A percentile compares a stretch with the other conserved stretches of the same genome.
phyloP scores from a whole-genome alignment of 1,139 yeast genomes.

The Candida glucosophila region DNA sequence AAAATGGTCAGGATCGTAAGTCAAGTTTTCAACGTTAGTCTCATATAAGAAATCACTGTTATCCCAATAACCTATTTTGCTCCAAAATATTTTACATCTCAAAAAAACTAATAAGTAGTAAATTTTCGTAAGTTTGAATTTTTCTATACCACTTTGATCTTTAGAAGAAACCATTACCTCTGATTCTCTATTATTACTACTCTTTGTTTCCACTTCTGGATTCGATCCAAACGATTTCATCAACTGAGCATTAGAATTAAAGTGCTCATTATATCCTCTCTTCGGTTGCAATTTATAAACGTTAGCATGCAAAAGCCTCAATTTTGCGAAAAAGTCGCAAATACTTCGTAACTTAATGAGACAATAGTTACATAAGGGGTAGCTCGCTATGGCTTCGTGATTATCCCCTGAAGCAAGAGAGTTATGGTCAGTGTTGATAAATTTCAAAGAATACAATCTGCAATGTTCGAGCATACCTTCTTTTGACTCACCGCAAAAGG shows the following conservation, averaged over 20 bases:
- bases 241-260: slow-evolving; percentile 13
- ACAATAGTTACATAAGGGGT: slow-evolving; percentile 83
- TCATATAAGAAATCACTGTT: slow-evolving; percentile 24
- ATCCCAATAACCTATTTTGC: slow-evolving; percentile 70
- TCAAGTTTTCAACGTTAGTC: slow-evolving; percentile 20
- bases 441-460: slow-evolving; percentile 61
- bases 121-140: slow-evolving; percentile 17
- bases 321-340: slow-evolving; percentile 69
- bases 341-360: slow-evolving; percentile 68
- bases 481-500: slow-evolving; percentile 73
- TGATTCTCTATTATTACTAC: slow-evolving; percentile 21
- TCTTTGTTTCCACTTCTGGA: slow-evolving; percentile 28
- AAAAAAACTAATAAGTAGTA: slow-evolving; percentile 21
- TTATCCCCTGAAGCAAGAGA: slow-evolving; percentile 5
- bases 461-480: slow-evolving; percentile 67
- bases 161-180: no score
- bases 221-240: slow-evolving; percentile 2
- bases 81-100: slow-evolving; percentile 59
- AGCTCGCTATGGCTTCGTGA: slow-evolving; percentile 28
- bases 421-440: slow-evolving; percentile 17
- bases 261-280: slow-evolving; percentile 16
- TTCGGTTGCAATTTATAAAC: slow-evolving; percentile 27
- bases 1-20: slow-evolving; percentile 16
- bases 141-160: slow-evolving; percentile 13
- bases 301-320: slow-evolving; percentile 54